phyloP scores from a whole-genome alignment of 2,329 filamentous ascomycete species.

The Zasmidium cellare region DNA sequence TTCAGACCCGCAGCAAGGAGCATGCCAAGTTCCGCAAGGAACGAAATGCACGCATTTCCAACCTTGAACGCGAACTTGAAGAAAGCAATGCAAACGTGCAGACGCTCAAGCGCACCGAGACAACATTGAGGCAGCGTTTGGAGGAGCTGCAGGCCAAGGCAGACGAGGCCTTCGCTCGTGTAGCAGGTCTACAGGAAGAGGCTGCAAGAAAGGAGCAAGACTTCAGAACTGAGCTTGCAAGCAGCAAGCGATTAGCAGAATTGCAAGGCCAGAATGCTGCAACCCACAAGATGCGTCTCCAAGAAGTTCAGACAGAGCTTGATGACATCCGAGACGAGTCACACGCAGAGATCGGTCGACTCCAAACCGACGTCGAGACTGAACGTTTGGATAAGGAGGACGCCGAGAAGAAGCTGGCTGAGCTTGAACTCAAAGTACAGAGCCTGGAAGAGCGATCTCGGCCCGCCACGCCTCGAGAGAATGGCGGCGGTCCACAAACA shows the following conservation, averaged over 20 bases:
- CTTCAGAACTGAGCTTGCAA: constrained; percentile 83
- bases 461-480: constrained; percentile 56
- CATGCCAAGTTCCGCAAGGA: constrained; percentile 90
- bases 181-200: constrained; percentile 83
- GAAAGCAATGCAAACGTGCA: constrained; percentile 78
- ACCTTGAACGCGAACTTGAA: constrained; percentile 84
- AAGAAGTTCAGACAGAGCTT: constrained; percentile 65
- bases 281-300: constrained; percentile 68
- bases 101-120: constrained; percentile 74
- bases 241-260: constrained; percentile 76
- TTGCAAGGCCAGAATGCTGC: constrained; percentile 75
- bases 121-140: constrained; percentile 75
- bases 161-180: constrained; percentile 76
- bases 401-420: constrained; percentile 62
- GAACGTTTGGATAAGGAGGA: constrained; percentile 61
- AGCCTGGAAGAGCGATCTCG: constrained; percentile 46
- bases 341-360: constrained; percentile 54
- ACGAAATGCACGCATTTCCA: constrained; percentile 84
- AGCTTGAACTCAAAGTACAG: constrained; percentile 65
- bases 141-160: constrained; percentile 83
- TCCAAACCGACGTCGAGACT: constrained; percentile 52
- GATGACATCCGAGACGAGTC: constrained; percentile 68
- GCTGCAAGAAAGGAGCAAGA: constrained; percentile 80
- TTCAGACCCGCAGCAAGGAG: constrained; percentile 86
- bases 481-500: constrained; percentile 29